Evolutionary conservation across 2,329 filamentous ascomycete species (phyloP).

Genomic region (Cladosporium sp.): DNA sequence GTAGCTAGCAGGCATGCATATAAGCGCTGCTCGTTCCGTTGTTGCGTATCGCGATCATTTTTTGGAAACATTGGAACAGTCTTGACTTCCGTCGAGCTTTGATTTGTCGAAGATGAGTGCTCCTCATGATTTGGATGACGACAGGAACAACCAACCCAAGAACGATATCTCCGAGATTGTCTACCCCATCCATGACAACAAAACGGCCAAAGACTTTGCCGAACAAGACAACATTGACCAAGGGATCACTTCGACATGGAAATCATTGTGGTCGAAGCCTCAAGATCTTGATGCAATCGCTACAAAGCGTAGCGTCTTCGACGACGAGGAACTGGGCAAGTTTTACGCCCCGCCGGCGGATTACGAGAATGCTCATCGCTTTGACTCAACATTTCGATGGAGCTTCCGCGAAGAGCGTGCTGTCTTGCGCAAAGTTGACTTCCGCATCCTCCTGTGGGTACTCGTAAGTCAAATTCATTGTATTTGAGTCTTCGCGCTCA

Average conservation of each 20-base stretch:
- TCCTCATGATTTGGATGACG: not conserved
- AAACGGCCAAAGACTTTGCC: not conserved
- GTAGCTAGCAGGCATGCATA: not conserved
- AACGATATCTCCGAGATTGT: not conserved
- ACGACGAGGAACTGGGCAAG: constrained; percentile 54
- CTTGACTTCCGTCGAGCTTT: not conserved
- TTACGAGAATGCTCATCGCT: constrained; percentile 54
- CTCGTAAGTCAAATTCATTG: not conserved
- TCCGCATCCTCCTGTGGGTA: constrained; percentile 31
- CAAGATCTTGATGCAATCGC: constrained; percentile 9
- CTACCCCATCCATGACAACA: not conserved
- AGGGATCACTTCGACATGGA: not conserved
- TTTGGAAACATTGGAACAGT: not conserved
- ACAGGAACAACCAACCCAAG: not conserved
- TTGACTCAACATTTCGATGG: constrained; percentile 51
- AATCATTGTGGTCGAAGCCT: not conserved
- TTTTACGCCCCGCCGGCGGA: constrained; percentile 60
- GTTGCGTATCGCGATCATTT: not conserved
- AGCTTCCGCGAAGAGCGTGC: constrained; percentile 45
- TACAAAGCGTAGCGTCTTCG: constrained; percentile 41
- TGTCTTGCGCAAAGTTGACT: constrained; percentile 32
- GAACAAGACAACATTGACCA: constrained; percentile 13
- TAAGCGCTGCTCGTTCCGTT: not conserved
- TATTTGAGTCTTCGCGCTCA: too few relatives aligned
- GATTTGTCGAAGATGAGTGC: not conserved